phyloP scores from a whole-genome alignment of 305 asterid species.

The Fraxinus nigra region DNA sequence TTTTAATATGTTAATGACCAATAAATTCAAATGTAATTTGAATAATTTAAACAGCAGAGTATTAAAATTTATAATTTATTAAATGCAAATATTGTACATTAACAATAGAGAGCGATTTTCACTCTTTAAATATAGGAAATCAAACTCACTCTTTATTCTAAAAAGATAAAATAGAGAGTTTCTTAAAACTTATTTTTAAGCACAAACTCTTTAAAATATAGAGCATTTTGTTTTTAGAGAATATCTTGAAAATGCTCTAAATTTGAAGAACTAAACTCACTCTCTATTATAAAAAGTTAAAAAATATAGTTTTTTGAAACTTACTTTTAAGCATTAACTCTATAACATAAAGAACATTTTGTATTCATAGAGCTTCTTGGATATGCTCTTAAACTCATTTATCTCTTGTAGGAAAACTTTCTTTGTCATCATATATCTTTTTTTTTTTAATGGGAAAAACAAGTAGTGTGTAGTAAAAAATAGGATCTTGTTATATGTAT shows the following conservation, averaged over 20 bases:
- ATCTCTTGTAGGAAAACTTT: neutral
- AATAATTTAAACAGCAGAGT: too few relatives aligned
- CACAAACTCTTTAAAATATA: too few relatives aligned
- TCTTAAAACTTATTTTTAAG: neutral
- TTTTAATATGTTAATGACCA: too few relatives aligned
- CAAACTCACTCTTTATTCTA: neutral
- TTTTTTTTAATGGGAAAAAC: too few relatives aligned
- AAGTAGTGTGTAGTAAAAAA: neutral
- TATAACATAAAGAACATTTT: too few relatives aligned
- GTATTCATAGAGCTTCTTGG: neutral
- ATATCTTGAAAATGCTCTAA: neutral
- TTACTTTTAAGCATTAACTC: too few relatives aligned
- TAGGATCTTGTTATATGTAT: too few relatives aligned
- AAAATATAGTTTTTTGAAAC: too few relatives aligned
- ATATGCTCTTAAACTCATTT: neutral
- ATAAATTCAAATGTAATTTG: neutral
- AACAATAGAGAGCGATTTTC: too few relatives aligned
- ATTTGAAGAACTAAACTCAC: neutral
- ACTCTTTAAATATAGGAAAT: too few relatives aligned
- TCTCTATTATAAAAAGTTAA: neutral
- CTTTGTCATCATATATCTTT: neutral
- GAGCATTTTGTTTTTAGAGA: neutral
- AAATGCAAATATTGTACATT: neutral
- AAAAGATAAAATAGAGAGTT: too few relatives aligned
- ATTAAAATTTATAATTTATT: too few relatives aligned